Evolutionary conservation across 164 flowering plant species (phyloP).

Genomic region (Macadamia tetraphylla): DNA sequence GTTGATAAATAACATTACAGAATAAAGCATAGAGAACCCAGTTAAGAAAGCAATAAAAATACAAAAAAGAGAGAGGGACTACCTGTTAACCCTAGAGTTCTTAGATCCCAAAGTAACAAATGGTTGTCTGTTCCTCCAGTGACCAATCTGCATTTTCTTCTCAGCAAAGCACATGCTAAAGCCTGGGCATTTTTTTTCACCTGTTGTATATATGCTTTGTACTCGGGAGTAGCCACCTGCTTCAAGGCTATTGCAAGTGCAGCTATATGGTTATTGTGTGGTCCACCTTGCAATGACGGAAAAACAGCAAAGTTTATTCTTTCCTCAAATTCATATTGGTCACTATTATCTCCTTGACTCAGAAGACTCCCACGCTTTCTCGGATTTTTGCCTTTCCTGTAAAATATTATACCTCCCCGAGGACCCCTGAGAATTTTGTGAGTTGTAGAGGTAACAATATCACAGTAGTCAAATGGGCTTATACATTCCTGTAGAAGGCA

Average conservation of each 20-base stretch:
- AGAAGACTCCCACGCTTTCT: slow-evolving; percentile 41
- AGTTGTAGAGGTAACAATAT: slow-evolving; percentile 89
- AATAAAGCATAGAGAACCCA: background rate
- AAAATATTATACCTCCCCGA: slow-evolving; percentile 88
- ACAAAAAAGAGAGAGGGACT: background rate
- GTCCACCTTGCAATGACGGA: slow-evolving; percentile 93
- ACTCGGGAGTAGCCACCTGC: slow-evolving; percentile 79
- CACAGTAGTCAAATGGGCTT: slow-evolving; percentile 89
- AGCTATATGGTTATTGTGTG: slow-evolving; percentile 92
- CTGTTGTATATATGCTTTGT: slow-evolving; percentile 76
- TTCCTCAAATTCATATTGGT: slow-evolving; percentile 76
- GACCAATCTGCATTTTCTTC: slow-evolving; percentile 70
- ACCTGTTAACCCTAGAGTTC: slow-evolving; percentile 75
- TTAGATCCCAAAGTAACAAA: slow-evolving; percentile 85
- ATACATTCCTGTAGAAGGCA: slow-evolving; percentile 52
- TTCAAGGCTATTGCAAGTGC: slow-evolving; percentile 91
- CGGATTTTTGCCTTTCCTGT: slow-evolving; percentile 55
- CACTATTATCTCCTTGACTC: slow-evolving; percentile 48
- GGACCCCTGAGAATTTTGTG: slow-evolving; percentile 95
- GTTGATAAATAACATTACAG: too few relatives aligned
- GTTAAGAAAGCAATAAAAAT: background rate
- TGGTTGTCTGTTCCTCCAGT: slow-evolving; percentile 97
- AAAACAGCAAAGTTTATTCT: slow-evolving; percentile 86
- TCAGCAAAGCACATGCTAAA: slow-evolving; percentile 66
- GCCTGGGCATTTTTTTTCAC: slow-evolving; percentile 89